Evolutionary conservation across 1,284 basidiomycete species (phyloP), one percentile per base, ranked within the genome.

Genomic region (Trametes polyzona): DNA sequence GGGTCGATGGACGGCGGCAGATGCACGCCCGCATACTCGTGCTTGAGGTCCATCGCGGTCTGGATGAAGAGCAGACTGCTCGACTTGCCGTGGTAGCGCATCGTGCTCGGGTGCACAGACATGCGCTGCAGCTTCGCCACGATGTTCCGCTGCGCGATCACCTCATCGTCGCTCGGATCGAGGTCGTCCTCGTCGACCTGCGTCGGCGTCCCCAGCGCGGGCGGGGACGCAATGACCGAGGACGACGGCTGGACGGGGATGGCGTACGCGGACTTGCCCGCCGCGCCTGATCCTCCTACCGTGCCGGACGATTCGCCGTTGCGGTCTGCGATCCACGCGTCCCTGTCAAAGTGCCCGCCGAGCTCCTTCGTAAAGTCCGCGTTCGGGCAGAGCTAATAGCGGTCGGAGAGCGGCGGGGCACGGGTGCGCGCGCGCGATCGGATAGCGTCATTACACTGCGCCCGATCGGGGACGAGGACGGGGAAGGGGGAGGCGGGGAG

Each of bases 71-170:
- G 77, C 9, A 80, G 75, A 19, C 79, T 78, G 47, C 80, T 82
- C 1, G 80, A 80, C 67, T 82, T 81, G 58, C 82, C 82, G 63
- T 81, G 80, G 67, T 81, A 83, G 30, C 80, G 74, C 59, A 77
- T 59, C 26, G 49, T 68, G 44, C 66, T 63, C 16, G 70, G 68
- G 59, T 65, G 73, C 57, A 66, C 65, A 40, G 60, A 69, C 64
- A 72, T 68, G 42, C 63, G 62, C 36, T 64, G 65, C 26, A 69
- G 58, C 48, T 60, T 67, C 47, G 65, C 62, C 37, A 67, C 65
- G 36, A 72, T 66, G 21, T 64, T 69, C 35, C 67, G 56, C 52
- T 67, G 65, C 11, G 65, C 63, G 58, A 65, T 63, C 23, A 69
- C 61, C 59, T 74, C 73, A 64, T 75, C 73, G 61, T 76, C 74